Conservation (phyloP, 2,329 filamentous ascomycete genomes). For the Leptographium radiaticola region DNA sequence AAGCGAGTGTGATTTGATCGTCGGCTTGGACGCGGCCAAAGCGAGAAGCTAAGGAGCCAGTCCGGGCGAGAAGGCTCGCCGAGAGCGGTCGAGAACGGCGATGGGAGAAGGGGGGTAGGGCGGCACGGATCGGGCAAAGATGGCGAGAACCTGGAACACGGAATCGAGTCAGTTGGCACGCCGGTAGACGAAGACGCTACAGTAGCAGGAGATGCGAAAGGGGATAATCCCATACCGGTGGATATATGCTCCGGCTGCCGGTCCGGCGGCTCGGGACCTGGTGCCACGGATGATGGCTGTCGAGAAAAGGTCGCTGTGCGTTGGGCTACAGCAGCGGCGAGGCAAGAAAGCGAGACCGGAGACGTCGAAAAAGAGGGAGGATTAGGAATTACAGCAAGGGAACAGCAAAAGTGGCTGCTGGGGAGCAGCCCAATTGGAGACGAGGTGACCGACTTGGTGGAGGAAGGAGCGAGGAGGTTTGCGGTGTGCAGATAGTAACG, state of each 20-base stretch:
- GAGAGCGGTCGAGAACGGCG: too few species aligned
- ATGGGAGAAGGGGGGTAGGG: too few species aligned
- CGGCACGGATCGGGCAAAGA: too few species aligned
- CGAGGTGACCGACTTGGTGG: conserved; percentile 3
- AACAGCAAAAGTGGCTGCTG: conserved; percentile 3
- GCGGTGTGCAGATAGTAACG: neutral
- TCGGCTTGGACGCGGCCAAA: neutral
- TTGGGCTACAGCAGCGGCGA: neutral
- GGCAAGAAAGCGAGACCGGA: neutral
- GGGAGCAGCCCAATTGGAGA: conserved; percentile 10
- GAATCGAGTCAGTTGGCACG: too few species aligned
- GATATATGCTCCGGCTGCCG: neutral
- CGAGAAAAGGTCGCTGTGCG: neutral
- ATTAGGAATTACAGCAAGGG: neutral
- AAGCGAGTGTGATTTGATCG: neutral
- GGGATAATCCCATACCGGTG: neutral
- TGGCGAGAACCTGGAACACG: too few species aligned
- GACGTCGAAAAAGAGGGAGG: neutral
- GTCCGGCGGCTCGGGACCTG: neutral
- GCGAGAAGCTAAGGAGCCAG: neutral
- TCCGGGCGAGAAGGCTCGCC: neutral
- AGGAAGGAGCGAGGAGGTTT: conserved; percentile 8
- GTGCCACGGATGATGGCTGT: neutral
- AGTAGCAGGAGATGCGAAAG: too few species aligned
- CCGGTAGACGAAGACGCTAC: too few species aligned